Conservation (phyloP, 495 filamentous ascomycete species). For the Neurospora sp. region DNA sequence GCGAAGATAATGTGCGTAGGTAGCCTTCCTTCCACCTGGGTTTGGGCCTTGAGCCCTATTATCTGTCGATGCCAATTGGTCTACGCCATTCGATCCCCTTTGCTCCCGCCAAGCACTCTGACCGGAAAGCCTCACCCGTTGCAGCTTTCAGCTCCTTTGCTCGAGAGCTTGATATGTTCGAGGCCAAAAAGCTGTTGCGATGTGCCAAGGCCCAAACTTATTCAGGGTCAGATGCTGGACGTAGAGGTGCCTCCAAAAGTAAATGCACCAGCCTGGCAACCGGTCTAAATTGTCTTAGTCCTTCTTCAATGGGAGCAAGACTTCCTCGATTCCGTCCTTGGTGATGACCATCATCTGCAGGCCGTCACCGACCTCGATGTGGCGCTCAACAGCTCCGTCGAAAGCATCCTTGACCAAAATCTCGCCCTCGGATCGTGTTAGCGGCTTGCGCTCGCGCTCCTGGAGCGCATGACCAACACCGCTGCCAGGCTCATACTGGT, state of each 20-base stretch:
- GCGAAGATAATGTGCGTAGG: not conserved
- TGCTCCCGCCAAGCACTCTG: not conserved
- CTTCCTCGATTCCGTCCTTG: slow-evolving; percentile 77
- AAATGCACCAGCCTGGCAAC: not conserved
- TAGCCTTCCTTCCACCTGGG: not conserved
- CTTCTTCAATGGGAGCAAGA: slow-evolving; percentile 74
- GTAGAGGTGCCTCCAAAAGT: not conserved
- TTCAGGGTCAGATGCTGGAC: not conserved
- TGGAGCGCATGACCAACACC: slow-evolving; percentile 73
- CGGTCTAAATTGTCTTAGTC: slow-evolving; percentile 35
- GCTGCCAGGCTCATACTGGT: slow-evolving; percentile 88
- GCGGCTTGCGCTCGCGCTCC: slow-evolving; percentile 51
- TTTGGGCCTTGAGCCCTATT: not conserved
- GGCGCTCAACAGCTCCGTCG: slow-evolving; percentile 92
- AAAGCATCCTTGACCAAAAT: slow-evolving; percentile 92
- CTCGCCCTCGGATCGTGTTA: slow-evolving; percentile 66
- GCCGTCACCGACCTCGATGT: slow-evolving; percentile 96
- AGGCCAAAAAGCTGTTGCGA: not conserved
- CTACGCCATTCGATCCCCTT: not conserved
- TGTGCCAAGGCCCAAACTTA: not conserved
- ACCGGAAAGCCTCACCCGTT: not conserved
- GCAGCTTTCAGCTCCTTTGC: not conserved
- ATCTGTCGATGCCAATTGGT: not conserved
- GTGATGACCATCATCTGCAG: slow-evolving; percentile 94
- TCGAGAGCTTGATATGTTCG: not conserved